Evolutionary conservation across 192 early-diverging fungal species (phyloP), one percentile per base, ranked within the genome.

Genomic region (Spizellomyces sp.): DNA sequence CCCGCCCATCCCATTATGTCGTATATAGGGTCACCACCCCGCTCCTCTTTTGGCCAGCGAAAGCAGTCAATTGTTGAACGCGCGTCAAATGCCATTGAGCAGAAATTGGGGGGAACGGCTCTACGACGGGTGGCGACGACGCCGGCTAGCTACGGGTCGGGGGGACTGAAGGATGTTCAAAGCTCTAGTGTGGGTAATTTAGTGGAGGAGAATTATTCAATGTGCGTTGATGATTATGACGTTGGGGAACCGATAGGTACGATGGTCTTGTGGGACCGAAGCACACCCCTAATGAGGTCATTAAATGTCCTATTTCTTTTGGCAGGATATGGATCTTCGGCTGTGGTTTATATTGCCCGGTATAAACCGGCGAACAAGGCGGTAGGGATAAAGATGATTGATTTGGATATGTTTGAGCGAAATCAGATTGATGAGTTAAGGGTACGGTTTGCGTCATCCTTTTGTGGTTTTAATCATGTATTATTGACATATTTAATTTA

Each of bases 361-460:
- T 93, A 93, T 71, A 87, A 88, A 60, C 91, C 93, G 0, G 67
- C 82, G 9, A 84, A 86, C 60, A 89, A 83, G 67, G 70, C 80
- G 22, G 87, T 94, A 22, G 90, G 90, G 6, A 84, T 94, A 59
- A 95, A 95, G 68, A 87, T 93, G 66, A 94, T 95, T 75, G 93
- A 95, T 75, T 78, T 95, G 68, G 94, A 95, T 73, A 87, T 88
- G 83, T 95, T 95, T 89, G 92, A 94, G 66, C 77, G 94, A 19
- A 92, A 92, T 75, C 94, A 95, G 77, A 95, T 95, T 69, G 94
- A 95, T 72, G 94, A 95, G 77, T 83, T 95, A 54, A 77, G 94
- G 71, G 90, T 92, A 80, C 70, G 77, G 79, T 12, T 56, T 48
- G 48, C 15, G n/a, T 61, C 12, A 2, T 12, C 22, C 22, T 27